Percentiles rank a stretch among this genome's conserved stretches.
phyloP scores from a whole-genome alignment of 805 yeast species.

The Wickerhamomyces bovis region DNA sequence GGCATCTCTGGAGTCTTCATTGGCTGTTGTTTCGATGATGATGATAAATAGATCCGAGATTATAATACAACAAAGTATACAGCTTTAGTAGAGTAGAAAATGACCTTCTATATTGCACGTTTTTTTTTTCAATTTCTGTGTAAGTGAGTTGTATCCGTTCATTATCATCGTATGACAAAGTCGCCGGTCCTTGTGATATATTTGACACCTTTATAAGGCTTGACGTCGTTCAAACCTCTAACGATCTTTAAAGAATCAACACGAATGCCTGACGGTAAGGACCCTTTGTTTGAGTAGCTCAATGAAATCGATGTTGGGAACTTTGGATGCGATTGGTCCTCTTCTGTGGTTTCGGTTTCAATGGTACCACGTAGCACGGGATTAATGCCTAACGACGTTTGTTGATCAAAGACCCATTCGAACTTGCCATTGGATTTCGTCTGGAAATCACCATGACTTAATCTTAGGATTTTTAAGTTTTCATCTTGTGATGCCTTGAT shows the following conservation, averaged over 20 bases:
- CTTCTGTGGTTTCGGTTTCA: slow-evolving; percentile 22
- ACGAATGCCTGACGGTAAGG: slow-evolving; percentile 68
- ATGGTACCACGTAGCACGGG: slow-evolving; percentile 64
- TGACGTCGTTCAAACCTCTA: slow-evolving; percentile 56
- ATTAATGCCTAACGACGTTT: slow-evolving; percentile 53
- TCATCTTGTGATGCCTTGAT: slow-evolving; percentile 26
- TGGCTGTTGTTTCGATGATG: too few species aligned
- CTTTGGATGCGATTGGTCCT: background rate
- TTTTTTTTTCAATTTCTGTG: too few species aligned
- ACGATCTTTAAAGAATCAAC: slow-evolving; percentile 58
- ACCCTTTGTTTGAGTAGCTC: slow-evolving; percentile 56
- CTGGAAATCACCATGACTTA: slow-evolving; percentile 74
- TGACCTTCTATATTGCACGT: too few species aligned
- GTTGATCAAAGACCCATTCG: slow-evolving; percentile 65
- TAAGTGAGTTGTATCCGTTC: too few species aligned
- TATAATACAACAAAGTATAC: too few species aligned
- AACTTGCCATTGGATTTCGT: slow-evolving; percentile 44
- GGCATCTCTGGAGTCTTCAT: too few species aligned
- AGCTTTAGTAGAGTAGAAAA: too few species aligned
- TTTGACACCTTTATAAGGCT: slow-evolving; percentile 89
- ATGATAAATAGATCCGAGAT: too few species aligned
- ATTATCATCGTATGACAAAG: slow-evolving; percentile 24
- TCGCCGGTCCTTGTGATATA: slow-evolving; percentile 65
- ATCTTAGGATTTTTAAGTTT: slow-evolving; percentile 49
- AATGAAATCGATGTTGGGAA: slow-evolving; percentile 44